These are phyloP conservation scores for Discostella stelligera DNA, from an alignment of 352 stramenopile species.

Conservation along the genomic window DNA sequence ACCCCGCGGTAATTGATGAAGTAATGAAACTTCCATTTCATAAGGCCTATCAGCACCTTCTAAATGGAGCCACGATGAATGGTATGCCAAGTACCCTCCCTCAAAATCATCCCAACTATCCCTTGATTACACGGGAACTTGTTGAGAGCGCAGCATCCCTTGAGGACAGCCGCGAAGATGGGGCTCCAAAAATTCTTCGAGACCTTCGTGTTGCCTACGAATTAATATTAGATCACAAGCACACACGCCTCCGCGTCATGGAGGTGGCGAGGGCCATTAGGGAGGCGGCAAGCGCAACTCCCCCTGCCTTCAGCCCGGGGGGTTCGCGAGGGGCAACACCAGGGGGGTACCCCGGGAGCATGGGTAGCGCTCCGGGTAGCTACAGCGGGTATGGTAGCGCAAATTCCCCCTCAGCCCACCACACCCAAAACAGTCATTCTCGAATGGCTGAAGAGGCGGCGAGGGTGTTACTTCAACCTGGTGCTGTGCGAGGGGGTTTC, in stretches of 20 bases:
- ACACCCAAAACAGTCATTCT: slow-evolving; percentile 49
- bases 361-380: slow-evolving; percentile 39
- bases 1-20: slow-evolving; percentile 84
- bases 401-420: slow-evolving; percentile 51
- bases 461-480: slow-evolving; percentile 66
- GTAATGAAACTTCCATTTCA: slow-evolving; percentile 83
- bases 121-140: slow-evolving; percentile 68
- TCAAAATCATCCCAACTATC: slow-evolving; percentile 52
- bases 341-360: slow-evolving; percentile 26
- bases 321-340: slow-evolving; percentile 73
- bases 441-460: slow-evolving; percentile 75
- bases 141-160: slow-evolving; percentile 69
- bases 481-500: slow-evolving; percentile 17
- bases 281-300: slow-evolving; percentile 82
- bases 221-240: slow-evolving; percentile 96
- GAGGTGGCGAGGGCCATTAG: slow-evolving; percentile 80
- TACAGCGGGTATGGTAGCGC: slow-evolving; percentile 43
- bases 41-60: slow-evolving; percentile 69
- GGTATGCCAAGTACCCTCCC: slow-evolving; percentile 34
- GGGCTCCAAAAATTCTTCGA: slow-evolving; percentile 75
- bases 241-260: slow-evolving; percentile 91
- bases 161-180: slow-evolving; percentile 77
- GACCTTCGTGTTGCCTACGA: slow-evolving; percentile 94
- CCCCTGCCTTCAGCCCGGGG: slow-evolving; percentile 78
- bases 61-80: slow-evolving; percentile 45